phyloP scores from a whole-genome alignment of 192 early-diverging fungal genomes.

The Chytriomyces sp. region DNA sequence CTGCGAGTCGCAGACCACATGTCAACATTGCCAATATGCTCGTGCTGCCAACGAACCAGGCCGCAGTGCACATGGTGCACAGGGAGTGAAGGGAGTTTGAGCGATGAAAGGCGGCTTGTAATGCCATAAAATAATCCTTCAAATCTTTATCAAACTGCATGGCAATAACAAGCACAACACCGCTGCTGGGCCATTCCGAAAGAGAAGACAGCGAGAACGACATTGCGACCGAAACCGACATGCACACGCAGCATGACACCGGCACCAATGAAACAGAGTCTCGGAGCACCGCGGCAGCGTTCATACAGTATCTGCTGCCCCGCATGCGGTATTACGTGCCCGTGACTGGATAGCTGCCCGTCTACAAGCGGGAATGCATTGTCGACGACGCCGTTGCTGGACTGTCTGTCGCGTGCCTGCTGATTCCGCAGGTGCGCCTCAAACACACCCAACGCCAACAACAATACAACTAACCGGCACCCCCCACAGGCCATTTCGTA shows the following conservation, averaged over 20 bases:
- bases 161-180: too few relatives aligned
- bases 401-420: constrained; percentile 69
- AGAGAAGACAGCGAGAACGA: too few relatives aligned
- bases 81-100: neutral
- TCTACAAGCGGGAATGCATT: constrained; percentile 70
- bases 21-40: constrained; percentile 75
- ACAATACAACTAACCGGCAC: too few relatives aligned
- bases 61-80: constrained; percentile 40
- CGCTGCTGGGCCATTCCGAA: too few relatives aligned
- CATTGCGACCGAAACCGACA: too few relatives aligned
- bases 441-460: too few relatives aligned
- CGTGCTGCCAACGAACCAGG: constrained; percentile 63
- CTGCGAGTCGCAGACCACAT: constrained; percentile 73
- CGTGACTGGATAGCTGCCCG: constrained; percentile 89
- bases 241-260: too few relatives aligned
- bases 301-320: constrained; percentile 32
- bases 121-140: too few relatives aligned
- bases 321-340: constrained; percentile 93
- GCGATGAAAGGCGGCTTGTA: too few relatives aligned
- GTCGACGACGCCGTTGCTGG: constrained; percentile 83
- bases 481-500: constrained; percentile 72
- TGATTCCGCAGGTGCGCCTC: constrained; percentile 46
- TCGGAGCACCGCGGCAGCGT: neutral
- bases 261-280: neutral
- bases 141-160: too few relatives aligned